Percentiles rank a stretch among this genome's conserved stretches.
These are phyloP conservation scores for Lepraria neglecta DNA, from an alignment of 495 filamentous ascomycete species.

Conservation along the genomic window DNA sequence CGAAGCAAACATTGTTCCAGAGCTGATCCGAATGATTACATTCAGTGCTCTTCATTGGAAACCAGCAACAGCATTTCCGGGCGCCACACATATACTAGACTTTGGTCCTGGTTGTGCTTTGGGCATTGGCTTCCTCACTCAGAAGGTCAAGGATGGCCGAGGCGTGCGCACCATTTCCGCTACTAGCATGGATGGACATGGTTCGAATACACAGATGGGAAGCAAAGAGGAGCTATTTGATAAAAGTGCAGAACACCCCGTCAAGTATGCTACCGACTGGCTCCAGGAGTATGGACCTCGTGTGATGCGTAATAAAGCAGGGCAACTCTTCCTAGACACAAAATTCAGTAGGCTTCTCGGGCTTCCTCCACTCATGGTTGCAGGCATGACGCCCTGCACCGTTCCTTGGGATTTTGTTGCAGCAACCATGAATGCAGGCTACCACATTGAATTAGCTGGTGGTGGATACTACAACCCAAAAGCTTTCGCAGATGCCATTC, in stretches of 20 bases:
- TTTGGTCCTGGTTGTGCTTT: slow-evolving; percentile 27
- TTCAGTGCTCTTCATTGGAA: slow-evolving; percentile 30
- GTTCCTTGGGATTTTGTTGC: slow-evolving; percentile 36
- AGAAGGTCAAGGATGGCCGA: slow-evolving; percentile 29
- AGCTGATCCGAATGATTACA: slow-evolving; percentile 22
- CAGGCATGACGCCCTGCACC: slow-evolving; percentile 42
- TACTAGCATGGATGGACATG: slow-evolving; percentile 21
- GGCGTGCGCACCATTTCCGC: slow-evolving; percentile 28
- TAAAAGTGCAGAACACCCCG: slow-evolving; percentile 10
- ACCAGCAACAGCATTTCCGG: slow-evolving; percentile 26
- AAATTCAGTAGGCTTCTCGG: slow-evolving; percentile 35
- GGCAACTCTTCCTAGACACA: slow-evolving; percentile 29
- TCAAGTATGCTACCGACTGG: slow-evolving; percentile 21
- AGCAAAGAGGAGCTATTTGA: too few relatives aligned
- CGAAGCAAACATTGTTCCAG: slow-evolving; percentile 22
- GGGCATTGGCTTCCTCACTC: slow-evolving; percentile 24
- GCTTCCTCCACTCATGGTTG: slow-evolving; percentile 38
- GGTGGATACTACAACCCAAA: slow-evolving; percentile 34
- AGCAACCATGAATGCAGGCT: slow-evolving; percentile 37
- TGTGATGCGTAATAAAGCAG: slow-evolving; percentile 7
- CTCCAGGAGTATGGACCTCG: slow-evolving; percentile 29
- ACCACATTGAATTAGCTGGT: slow-evolving; percentile 37
- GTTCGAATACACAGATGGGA: slow-evolving; percentile 20
- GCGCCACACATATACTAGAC: slow-evolving; percentile 28
- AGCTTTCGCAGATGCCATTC: slow-evolving; percentile 32